Base-by-base conservation (phyloP, 2,329 filamentous ascomycete species). In the Epichloe hybrida region DNA sequence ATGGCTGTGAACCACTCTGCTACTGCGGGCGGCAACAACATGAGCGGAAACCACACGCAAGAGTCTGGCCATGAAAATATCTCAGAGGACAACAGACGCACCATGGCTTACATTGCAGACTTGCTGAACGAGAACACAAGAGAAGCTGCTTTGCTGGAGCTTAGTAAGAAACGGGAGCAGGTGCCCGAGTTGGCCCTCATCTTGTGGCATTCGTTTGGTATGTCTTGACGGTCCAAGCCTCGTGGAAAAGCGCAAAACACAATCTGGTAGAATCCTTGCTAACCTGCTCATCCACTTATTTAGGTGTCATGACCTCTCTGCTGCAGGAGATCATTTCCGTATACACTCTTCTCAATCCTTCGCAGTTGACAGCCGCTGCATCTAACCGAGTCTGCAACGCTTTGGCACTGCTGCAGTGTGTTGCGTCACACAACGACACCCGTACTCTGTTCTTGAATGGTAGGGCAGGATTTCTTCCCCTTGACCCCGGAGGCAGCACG, bases 241-340 rank as follows among this genome's bases (percentile, higher is more conserved):
- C 4, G 15, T 31, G 23, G 34, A 46, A 15, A n/a, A 46, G 27
- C 34, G 9, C 17, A 11, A 20, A 37, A 9, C 34, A 23, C 12
- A n/a, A 1, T 37, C 6, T n/a, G 44, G 9, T 15, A n/a, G 8
- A 17, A 20, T 17, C 4, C 12, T 41, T 48, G 46, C 46, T 48
- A 4, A 44, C 38, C n/a, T 11, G 35, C 37, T 9, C 2, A 37
- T 39, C 45, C 17, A 40, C 13, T 35, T 27, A 4, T 11, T 39
- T 57, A 95, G 89, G 90, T 62, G 93, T 98, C 63, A 98, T 98
- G 93, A 96, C 93, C 44, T 95, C 89, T 50, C 76, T 98, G 23
- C 79, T 97, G 36, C 91, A 97, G 68, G 93, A 98, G 71, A 98
- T 98, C 65, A 98, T 98, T 64, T 96, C 91, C 11, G 93, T 98